Base-by-base conservation (phyloP, 2,329 filamentous ascomycete species). In the Fusarium pilosicola region DNA sequence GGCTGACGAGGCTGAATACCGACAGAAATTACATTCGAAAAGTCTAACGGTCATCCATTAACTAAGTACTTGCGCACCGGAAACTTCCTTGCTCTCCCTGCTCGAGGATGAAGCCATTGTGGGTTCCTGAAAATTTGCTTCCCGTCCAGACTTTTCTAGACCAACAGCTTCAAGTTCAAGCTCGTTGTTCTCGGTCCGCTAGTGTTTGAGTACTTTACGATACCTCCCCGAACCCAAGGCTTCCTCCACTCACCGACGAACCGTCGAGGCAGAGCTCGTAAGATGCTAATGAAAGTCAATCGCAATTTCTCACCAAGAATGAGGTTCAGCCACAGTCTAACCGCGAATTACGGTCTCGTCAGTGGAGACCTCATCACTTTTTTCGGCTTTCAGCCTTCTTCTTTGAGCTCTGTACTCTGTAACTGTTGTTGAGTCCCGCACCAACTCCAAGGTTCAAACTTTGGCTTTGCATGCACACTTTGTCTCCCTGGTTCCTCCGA, bases 41-140 rank as follows among this genome's bases (percentile, higher is more conserved):
- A 56, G 39, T 59, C 28, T 42, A 71, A 57, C 66, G 39, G 63
- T 48, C 44, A 62, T 69, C 48, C 46, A 39, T 60, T 34, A 34
- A 36, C 52, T 26, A 38, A 34, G 9, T 36, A 18, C n/a, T 62
- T 52, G 24, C 32, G 54, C 38, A 36, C 41, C 38, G 48, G 42
- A 54, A 59, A 59, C 48, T 42, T 63, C 68, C 57, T 59, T 56
- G 64, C 22, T 61, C 41, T 59, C 48, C 44, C 28, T 63, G 39
- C 49, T 67, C 44, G 38, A 51, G 36, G 39, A 49, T 46, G 66
- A 59, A 66, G 48, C 54, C 45, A 52, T 32, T 55, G 69, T 74
- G 73, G 73, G 18, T 73, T 74, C 60, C 34, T 65, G 49, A 73
- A 75, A 75, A 67, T 56, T 74, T 74, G 68, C 54, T 70, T 64